Conservation (phyloP, 768 basidiomycete genomes). For the Porpolomopsis calyptriformis region DNA sequence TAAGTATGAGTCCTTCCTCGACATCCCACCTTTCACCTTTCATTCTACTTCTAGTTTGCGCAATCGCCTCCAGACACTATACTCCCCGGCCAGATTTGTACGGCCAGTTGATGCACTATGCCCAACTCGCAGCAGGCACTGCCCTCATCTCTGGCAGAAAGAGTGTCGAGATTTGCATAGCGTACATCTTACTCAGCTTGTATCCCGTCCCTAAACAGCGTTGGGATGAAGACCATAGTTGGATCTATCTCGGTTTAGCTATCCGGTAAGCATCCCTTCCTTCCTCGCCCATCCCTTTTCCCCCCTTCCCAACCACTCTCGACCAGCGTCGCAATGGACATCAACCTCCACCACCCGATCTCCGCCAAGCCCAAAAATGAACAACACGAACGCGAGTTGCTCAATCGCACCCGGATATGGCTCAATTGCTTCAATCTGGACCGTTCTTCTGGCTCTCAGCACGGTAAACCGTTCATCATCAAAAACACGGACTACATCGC, state of each 20-base stretch:
- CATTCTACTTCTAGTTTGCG: slow-evolving; percentile 51
- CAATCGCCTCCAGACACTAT: slow-evolving; percentile 78
- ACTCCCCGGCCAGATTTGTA: slow-evolving; percentile 61
- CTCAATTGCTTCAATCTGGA: slow-evolving; percentile 86
- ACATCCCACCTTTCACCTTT: neutral
- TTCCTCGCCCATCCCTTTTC: slow-evolving; percentile 6
- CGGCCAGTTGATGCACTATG: slow-evolving; percentile 58
- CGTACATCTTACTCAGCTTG: slow-evolving; percentile 71
- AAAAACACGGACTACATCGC: slow-evolving; percentile 68
- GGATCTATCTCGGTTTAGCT: slow-evolving; percentile 82
- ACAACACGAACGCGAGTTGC: slow-evolving; percentile 71
- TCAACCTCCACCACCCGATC: slow-evolving; percentile 75
- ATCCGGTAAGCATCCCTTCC: slow-evolving; percentile 47
- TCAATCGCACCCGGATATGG: slow-evolving; percentile 87
- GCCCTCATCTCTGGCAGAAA: slow-evolving; percentile 69
- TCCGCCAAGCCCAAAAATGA: slow-evolving; percentile 70
- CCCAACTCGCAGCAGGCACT: slow-evolving; percentile 66
- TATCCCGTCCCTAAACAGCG: slow-evolving; percentile 64
- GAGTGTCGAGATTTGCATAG: slow-evolving; percentile 76
- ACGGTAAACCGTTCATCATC: slow-evolving; percentile 81
- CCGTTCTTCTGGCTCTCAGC: slow-evolving; percentile 77
- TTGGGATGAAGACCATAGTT: slow-evolving; percentile 87
- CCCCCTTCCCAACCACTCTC: slow-evolving; percentile 5
- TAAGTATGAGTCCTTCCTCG: slow-evolving; percentile 29
- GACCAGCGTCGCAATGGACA: slow-evolving; percentile 71